Conservation (phyloP, 106 monocot genomes). For the Apostasia ramifera region DNA sequence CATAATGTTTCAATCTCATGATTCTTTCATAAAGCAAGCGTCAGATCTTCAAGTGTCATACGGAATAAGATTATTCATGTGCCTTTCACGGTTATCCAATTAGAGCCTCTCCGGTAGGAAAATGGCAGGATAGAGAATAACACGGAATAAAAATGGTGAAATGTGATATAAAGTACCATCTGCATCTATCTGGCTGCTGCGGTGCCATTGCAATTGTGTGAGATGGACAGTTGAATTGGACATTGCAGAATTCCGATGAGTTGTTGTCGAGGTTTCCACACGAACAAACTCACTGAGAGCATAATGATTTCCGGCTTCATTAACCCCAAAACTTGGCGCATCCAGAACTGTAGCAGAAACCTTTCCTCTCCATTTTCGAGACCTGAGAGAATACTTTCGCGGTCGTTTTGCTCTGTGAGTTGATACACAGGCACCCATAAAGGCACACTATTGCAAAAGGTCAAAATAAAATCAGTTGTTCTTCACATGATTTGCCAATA, state of each 20-base stretch:
- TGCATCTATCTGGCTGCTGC: constrained; percentile 38
- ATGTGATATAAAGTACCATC: constrained; percentile 34
- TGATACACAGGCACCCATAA: constrained; percentile 71
- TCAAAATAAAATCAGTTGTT: not conserved
- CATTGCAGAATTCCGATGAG: constrained; percentile 29
- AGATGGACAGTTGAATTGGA: constrained; percentile 60
- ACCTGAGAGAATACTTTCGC: constrained; percentile 20
- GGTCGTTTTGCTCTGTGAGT: constrained; percentile 19
- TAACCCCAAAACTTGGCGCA: constrained; percentile 22
- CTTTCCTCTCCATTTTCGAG: constrained; percentile 38
- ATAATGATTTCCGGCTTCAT: constrained; percentile 18
- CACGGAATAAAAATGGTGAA: not conserved
- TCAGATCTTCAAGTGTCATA: too few relatives aligned
- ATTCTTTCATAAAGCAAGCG: too few relatives aligned
- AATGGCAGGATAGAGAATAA: not conserved
- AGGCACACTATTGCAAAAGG: not conserved
- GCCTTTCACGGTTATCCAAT: too few relatives aligned
- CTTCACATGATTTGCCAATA: not conserved
- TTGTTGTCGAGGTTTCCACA: constrained; percentile 30
- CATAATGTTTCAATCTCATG: too few relatives aligned
- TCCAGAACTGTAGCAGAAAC: constrained; percentile 43
- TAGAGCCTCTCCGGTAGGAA: too few relatives aligned
- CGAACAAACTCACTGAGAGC: constrained; percentile 32
- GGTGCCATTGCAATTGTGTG: constrained; percentile 70
- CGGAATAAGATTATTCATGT: too few relatives aligned